Base-by-base conservation (phyloP, 345 rosid species). In the Kandelia obovata region DNA sequence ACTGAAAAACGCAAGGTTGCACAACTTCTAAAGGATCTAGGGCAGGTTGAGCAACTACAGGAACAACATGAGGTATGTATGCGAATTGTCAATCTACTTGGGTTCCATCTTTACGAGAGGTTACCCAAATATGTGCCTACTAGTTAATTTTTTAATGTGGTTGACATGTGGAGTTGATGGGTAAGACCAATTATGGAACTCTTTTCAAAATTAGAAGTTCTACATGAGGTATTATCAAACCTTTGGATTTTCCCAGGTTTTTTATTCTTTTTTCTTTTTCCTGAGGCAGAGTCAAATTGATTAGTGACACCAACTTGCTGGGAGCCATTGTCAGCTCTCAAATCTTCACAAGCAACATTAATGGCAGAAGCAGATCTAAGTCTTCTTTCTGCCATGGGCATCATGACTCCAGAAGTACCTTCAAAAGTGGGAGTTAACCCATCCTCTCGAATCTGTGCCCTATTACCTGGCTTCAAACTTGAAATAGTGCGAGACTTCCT, bases 51-150 rank as follows among this genome's bases (percentile, higher is more conserved):
- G 76, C 82, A 67, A 72, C 55, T 75, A 30, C 76, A 78, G 69
- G 83, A 83, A 73, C 87, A 81, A 32, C 37, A 73, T 65, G 86
- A 87, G 91, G 95, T 89, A 87, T 73, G 69, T 15, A 63, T 75
- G 71, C 17, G 17, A 56, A 61, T 1, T 43, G 23, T 69, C 59
- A 19, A 26, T 55, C 57, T 66, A 56, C 26, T 67, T 25, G n/a
- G 20, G 27, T 59, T 30, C 55, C 11, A 55, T 66, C 59, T 58
- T 46, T 58, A 34, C 52, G 62, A n/a, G 51, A 63, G 59, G 53
- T 27, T 58, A 43, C 60, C 25, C 43, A 16, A 11, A 35, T 67
- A 32, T 63, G 15, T 23, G 49, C 55, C 52, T 63, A 37, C 64
- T 57, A 59, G 63, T 55, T 63, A 46, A 61, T 47, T 66, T 46